A percentile compares a stretch with the other conserved stretches of the same genome.
These are phyloP conservation scores for Metschnikowia koreensis DNA, from an alignment of 805 yeast genomes.

Conservation along the genomic window DNA sequence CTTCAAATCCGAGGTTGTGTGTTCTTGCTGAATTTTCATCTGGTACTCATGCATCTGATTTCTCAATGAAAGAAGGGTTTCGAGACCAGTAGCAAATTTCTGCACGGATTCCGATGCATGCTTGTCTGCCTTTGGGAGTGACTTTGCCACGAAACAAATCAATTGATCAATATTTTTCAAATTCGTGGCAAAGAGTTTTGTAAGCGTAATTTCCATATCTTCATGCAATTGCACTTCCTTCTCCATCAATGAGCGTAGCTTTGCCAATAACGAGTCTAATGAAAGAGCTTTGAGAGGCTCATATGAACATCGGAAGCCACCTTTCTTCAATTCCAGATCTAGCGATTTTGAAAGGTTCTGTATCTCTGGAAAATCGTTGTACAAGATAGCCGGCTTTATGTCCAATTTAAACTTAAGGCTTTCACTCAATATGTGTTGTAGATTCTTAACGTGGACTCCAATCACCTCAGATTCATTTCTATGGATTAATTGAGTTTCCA, in stretches of 20 bases:
- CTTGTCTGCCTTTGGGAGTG: background rate
- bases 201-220: background rate
- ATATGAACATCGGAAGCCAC: conserved; percentile 14
- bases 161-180: conserved; percentile 5
- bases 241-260: conserved; percentile 5
- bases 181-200: conserved; percentile 2
- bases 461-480: background rate
- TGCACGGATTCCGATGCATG: conserved; percentile 2
- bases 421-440: conserved; percentile 2
- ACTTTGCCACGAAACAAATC: conserved; percentile 1
- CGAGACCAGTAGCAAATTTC: conserved; percentile 7
- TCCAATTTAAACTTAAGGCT: conserved; percentile 4
- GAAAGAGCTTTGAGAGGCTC: conserved; percentile 15
- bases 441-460: background rate
- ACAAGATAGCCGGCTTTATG: conserved; percentile 8
- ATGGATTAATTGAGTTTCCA: background rate
- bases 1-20: conserved; percentile 11
- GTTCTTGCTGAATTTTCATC: conserved; percentile 2
- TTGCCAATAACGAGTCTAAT: conserved; percentile 7
- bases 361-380: conserved; percentile 18
- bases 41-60: conserved; percentile 1
- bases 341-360: conserved; percentile 9
- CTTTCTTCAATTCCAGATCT: conserved; percentile 5
- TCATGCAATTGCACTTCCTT: conserved; percentile 2
- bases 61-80: conserved; percentile 7